Base-by-base conservation (phyloP, 1,284 basidiomycete genomes). In the Ganoderma boninense region DNA sequence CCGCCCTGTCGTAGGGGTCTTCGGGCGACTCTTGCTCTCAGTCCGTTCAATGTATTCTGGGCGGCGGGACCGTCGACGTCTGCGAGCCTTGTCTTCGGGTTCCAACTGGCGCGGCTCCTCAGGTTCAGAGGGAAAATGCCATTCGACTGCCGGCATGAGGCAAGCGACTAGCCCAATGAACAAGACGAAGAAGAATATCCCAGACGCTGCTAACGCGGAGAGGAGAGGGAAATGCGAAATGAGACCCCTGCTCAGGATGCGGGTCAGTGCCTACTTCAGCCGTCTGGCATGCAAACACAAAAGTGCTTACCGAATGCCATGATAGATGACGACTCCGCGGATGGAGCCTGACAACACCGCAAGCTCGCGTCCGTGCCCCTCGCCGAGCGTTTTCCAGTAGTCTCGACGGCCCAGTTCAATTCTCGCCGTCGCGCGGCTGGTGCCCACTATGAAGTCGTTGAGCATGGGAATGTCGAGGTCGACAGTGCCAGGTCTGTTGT, bases 381-480 rank as follows among this genome's bases (percentile, higher is more conserved):
- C 82, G 8, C 92, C 92, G 14, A 95, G 68, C 54, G 81, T 86
- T 77, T 80, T 90, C 93, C 93, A 95, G 46, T 83, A 82, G 77
- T 95, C 93, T 23, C 80, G 83, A 44, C 93, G 87, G 2, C 93
- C 93, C 52, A 95, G 76, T 74, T 91, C 86, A 16, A 95, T 82
- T 65, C 79, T 82, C 23, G 90, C 92, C 54, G 82, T 75, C 7
- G 92, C 79, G 20, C 80, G 80, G 23, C 85, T 83, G n/a, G 84
- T 83, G 2, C 84, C 84, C 10, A 87, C 77, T 23, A 84, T 77
- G 74, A 89, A 90, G 16, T 87, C 84, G 2, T 82, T 75, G 7
- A 93, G 73, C 67, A 95, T 81, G 0, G 85, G 86, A 6, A 95
- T 78, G 18, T 85, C 80, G 61, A 94, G 62, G 43, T 83, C 79